Percentiles rank a stretch among this genome's conserved stretches.
Evolutionary conservation across 1,284 basidiomycete species (phyloP).

Genomic region (Papiliotrema fonsecae): DNA sequence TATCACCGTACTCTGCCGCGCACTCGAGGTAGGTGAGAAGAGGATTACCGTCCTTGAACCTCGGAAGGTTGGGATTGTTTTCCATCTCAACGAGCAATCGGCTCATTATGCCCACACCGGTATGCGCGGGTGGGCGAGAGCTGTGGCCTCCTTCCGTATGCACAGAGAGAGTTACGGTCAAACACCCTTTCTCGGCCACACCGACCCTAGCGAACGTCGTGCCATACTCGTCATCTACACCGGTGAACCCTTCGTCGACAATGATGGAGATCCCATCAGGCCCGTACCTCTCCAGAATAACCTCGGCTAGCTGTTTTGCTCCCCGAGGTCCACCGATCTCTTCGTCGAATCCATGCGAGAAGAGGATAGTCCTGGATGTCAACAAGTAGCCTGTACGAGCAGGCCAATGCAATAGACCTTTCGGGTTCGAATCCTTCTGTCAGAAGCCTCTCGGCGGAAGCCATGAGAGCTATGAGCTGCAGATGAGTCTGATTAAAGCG

Average conservation of each 20-base stretch:
- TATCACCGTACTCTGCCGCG: slow-evolving; percentile 4
- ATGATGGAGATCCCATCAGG: slow-evolving; percentile 24
- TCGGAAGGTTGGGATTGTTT: slow-evolving; percentile 6
- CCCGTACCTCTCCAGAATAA: slow-evolving; percentile 20
- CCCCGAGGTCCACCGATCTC: slow-evolving; percentile 32
- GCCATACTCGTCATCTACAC: slow-evolving; percentile 25
- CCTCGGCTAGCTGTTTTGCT: slow-evolving; percentile 16
- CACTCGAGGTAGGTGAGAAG: slow-evolving; percentile 19
- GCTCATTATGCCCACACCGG: slow-evolving; percentile 37
- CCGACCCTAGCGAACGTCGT: slow-evolving; percentile 26
- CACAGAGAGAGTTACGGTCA: slow-evolving; percentile 55
- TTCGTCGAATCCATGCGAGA: slow-evolving; percentile 1
- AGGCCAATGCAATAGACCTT: background rate
- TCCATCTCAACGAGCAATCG: slow-evolving; percentile 15
- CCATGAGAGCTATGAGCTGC: slow-evolving; percentile 11
- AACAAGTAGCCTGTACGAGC: background rate
- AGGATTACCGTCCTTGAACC: slow-evolving; percentile 9
- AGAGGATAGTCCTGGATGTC: slow-evolving; percentile 4
- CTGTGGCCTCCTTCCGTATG: slow-evolving; percentile 61
- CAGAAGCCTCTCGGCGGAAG: slow-evolving; percentile 18
- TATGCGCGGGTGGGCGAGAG: slow-evolving; percentile 49
- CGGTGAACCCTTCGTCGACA: slow-evolving; percentile 34
- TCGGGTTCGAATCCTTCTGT: slow-evolving; percentile 16
- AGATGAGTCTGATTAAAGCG: background rate
- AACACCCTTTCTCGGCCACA: slow-evolving; percentile 37